Percentiles rank a stretch among this genome's conserved stretches.
phyloP scores from a whole-genome alignment of 2,329 filamentous ascomycete genomes.

The Cytospora paraplurivora region DNA sequence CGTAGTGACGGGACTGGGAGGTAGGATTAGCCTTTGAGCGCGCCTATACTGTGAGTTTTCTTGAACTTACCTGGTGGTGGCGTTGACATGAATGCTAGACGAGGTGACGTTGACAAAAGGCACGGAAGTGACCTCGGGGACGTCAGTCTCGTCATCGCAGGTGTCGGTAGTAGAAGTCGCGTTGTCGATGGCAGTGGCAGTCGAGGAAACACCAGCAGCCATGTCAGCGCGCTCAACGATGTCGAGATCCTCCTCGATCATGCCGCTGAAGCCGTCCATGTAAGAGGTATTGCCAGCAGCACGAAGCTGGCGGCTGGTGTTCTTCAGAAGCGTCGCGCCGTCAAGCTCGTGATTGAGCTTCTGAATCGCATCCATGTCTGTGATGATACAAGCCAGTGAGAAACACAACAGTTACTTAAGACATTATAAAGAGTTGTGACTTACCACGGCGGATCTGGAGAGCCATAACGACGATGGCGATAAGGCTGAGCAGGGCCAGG shows the following conservation, averaged over 20 bases:
- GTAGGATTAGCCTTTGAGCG: neutral
- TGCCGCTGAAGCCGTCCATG: constrained; percentile 18
- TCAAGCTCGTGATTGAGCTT: constrained; percentile 11
- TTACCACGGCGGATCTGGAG: constrained; percentile 18
- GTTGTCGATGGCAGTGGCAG: neutral
- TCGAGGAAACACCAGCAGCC: constrained; percentile 1
- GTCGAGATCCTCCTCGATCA: constrained; percentile 2
- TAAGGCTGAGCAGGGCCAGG: constrained; percentile 12
- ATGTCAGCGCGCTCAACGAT: constrained; percentile 7
- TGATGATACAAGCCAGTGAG: neutral
- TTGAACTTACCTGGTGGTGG: constrained; percentile 13
- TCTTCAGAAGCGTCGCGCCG: neutral
- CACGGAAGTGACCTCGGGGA: neutral
- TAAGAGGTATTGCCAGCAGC: constrained; percentile 12
- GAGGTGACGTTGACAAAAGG: neutral
- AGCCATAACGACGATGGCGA: constrained; percentile 16
- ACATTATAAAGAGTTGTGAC: neutral
- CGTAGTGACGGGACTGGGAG: constrained; percentile 2
- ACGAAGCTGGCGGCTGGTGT: neutral
- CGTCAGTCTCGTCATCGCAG: constrained; percentile 5
- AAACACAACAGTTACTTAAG: neutral
- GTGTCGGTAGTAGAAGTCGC: neutral
- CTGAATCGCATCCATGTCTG: constrained; percentile 28
- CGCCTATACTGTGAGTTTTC: neutral
- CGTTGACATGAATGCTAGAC: neutral